A percentile compares a stretch with the other conserved stretches of the same genome.
These are phyloP conservation scores for Alternaria sp. DNA, from an alignment of 2,329 filamentous ascomycete species.

Conservation along the genomic window DNA sequence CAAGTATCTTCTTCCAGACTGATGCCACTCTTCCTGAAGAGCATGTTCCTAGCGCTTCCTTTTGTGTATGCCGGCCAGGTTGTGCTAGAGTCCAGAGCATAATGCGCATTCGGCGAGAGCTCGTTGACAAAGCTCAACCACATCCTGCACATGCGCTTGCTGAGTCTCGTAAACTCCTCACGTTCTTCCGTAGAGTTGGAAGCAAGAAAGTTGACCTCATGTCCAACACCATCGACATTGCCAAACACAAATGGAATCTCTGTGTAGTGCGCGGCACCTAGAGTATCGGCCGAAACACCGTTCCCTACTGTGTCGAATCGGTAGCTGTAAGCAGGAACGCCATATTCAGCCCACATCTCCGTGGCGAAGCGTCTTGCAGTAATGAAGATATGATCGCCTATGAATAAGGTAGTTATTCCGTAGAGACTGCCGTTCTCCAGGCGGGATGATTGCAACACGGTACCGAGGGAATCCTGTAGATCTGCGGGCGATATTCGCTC, in stretches of 20 bases:
- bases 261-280: background rate
- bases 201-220: background rate
- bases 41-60: background rate
- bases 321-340: background rate
- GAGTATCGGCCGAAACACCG: background rate
- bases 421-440: background rate
- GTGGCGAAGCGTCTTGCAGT: background rate
- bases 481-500: background rate
- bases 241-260: background rate
- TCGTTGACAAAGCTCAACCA: slow-evolving; percentile 5
- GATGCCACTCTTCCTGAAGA: background rate
- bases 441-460: background rate
- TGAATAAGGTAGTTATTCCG: background rate
- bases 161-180: background rate
- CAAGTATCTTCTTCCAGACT: background rate
- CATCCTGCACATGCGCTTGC: slow-evolving; percentile 1
- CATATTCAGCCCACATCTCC: background rate
- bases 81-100: background rate
- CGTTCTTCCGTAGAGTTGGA: background rate
- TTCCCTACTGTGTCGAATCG: background rate
- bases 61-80: background rate
- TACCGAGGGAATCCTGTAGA: background rate
- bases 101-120: slow-evolving; percentile 1
- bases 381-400: background rate
- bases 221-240: background rate